These are phyloP conservation scores for Sporothrix dimorphospora DNA, from an alignment of 2,329 filamentous ascomycete species.

Conservation along the genomic window DNA sequence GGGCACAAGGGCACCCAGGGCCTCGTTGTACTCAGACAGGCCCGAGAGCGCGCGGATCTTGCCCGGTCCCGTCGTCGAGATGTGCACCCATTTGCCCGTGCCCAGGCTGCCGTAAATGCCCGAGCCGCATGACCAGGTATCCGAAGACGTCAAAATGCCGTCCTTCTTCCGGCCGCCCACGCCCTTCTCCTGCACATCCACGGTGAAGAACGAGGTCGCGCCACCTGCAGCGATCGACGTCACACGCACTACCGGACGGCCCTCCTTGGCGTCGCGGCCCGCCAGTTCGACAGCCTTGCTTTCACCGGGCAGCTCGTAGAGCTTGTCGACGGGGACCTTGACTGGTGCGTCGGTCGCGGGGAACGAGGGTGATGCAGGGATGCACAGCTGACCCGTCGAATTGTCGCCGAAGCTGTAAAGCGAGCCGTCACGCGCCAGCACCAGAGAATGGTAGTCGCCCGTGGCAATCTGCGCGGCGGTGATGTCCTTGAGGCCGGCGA, in stretches of 20 bases:
- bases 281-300: conserved; percentile 57
- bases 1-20: conserved; percentile 65
- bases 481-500: conserved; percentile 70
- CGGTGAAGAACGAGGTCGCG: conserved; percentile 81
- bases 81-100: conserved; percentile 86
- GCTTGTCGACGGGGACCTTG: conserved; percentile 67
- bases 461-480: conserved; percentile 75
- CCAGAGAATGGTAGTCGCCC: conserved; percentile 85
- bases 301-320: conserved; percentile 59
- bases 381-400: conserved; percentile 85
- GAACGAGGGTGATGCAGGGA: conserved; percentile 66
- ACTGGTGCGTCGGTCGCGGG: conserved; percentile 70
- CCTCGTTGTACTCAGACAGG: conserved; percentile 86
- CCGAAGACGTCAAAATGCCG: conserved; percentile 51
- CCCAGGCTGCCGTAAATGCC: conserved; percentile 84
- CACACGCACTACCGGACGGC: conserved; percentile 55
- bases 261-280: not conserved
- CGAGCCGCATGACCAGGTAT: conserved; percentile 85
- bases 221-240: conserved; percentile 85
- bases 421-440: conserved; percentile 72
- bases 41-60: conserved; percentile 84
- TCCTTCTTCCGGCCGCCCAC: conserved; percentile 48
- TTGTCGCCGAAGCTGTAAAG: conserved; percentile 93
- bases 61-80: conserved; percentile 70
- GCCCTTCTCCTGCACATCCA: conserved; percentile 69